Conservation (phyloP, 371 early-diverging fungal species). For the Mucor saturninus region DNA sequence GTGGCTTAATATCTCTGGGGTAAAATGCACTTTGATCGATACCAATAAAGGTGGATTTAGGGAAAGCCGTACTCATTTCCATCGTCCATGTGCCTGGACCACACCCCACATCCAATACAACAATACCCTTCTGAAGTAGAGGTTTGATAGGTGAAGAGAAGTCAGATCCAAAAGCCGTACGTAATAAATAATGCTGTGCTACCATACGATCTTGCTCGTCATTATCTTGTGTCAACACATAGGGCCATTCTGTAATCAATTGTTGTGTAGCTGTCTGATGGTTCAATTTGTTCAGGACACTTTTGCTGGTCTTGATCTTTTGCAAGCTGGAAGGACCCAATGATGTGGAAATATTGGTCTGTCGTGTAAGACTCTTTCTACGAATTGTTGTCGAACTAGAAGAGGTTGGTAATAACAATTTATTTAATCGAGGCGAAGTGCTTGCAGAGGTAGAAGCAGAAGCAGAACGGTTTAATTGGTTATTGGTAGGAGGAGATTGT, state of each 20-base stretch:
- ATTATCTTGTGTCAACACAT: constrained; percentile 37
- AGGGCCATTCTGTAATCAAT: constrained; percentile 26
- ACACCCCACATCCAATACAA: constrained; percentile 53
- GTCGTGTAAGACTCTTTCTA: background rate
- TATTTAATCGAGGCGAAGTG: background rate
- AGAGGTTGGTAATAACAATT: background rate
- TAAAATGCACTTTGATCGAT: constrained; percentile 37
- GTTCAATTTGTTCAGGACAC: constrained; percentile 5
- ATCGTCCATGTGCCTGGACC: constrained; percentile 56
- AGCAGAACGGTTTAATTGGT: background rate
- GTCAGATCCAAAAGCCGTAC: constrained; percentile 51
- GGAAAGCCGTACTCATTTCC: constrained; percentile 51
- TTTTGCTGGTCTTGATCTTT: constrained; percentile 1
- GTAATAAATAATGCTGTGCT: constrained; percentile 51
- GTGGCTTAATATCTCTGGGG: constrained; percentile 50
- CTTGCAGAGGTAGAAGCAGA: background rate
- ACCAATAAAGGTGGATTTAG: constrained; percentile 48
- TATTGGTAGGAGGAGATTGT: background rate
- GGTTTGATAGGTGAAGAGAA: constrained; percentile 40
- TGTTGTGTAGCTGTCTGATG: background rate
- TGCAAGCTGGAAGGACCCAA: no score
- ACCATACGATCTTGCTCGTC: constrained; percentile 53
- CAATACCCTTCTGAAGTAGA: constrained; percentile 41
- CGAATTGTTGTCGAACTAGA: background rate
- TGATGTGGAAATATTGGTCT: background rate